phyloP scores from a whole-genome alignment of 495 filamentous ascomycete species.

The Daldinia concentrica region DNA sequence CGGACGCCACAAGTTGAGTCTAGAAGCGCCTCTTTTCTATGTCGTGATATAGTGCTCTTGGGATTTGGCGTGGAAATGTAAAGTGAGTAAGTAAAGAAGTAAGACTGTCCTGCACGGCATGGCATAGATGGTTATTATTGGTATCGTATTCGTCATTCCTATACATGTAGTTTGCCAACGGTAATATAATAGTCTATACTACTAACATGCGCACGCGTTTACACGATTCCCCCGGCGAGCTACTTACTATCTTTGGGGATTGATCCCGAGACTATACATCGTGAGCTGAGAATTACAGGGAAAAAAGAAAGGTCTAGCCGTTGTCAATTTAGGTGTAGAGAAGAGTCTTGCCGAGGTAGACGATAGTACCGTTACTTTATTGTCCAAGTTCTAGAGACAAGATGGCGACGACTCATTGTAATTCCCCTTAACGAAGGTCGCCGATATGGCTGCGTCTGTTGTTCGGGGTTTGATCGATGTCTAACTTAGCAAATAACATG shows the following conservation, averaged over 20 bases:
- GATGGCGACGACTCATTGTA: background rate
- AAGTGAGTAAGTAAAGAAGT: background rate
- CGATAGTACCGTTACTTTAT: background rate
- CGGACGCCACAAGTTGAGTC: background rate
- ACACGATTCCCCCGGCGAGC: background rate
- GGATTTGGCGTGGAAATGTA: background rate
- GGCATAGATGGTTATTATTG: background rate
- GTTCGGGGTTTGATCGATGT: background rate
- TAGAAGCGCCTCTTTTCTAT: background rate
- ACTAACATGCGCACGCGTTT: background rate
- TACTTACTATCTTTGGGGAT: slow-evolving; percentile 23
- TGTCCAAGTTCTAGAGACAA: background rate
- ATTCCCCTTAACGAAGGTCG: background rate
- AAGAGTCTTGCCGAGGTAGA: background rate
- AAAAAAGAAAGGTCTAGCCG: background rate
- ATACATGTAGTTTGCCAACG: background rate
- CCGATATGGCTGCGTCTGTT: background rate
- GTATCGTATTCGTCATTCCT: background rate
- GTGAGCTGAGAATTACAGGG: background rate
- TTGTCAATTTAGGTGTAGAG: slow-evolving; percentile 9
- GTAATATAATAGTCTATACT: background rate
- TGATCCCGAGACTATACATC: slow-evolving; percentile 1
- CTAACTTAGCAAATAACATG: slow-evolving; percentile 14
- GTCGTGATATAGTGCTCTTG: background rate
- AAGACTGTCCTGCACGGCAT: background rate